phyloP scores from a whole-genome alignment of 1,284 basidiomycete species.

The Cryptococcus sp. region DNA sequence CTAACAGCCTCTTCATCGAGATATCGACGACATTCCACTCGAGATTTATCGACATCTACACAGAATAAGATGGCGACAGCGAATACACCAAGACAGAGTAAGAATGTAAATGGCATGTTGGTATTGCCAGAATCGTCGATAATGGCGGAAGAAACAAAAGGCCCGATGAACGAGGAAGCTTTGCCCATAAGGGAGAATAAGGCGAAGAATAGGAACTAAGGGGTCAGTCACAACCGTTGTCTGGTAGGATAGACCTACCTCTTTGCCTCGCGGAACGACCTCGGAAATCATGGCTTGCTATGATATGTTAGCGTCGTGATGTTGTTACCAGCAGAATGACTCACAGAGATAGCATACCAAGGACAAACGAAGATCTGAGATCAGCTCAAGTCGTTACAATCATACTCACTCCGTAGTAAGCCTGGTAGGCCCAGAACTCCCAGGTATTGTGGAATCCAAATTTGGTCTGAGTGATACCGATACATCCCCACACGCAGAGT shows the following conservation, averaged over 20 bases:
- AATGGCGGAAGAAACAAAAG: conserved; percentile 59
- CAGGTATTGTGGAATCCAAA: conserved; percentile 76
- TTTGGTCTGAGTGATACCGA: conserved; percentile 72
- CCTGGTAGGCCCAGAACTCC: conserved; percentile 80
- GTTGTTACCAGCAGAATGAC: conserved; percentile 6
- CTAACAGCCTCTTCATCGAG: conserved; percentile 40
- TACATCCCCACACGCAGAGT: conserved; percentile 64
- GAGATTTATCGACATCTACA: conserved; percentile 60
- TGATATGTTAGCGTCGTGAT: conserved; percentile 4
- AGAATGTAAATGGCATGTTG: conserved; percentile 77
- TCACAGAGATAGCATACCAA: conserved; percentile 64
- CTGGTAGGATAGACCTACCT: conserved; percentile 13
- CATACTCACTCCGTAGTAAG: conserved; percentile 60
- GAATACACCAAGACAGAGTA: conserved; percentile 63
- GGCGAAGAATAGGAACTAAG: conserved; percentile 49
- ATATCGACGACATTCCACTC: conserved; percentile 39
- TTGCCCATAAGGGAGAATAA: conserved; percentile 41
- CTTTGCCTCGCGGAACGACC: conserved; percentile 59
- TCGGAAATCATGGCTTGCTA: conserved; percentile 82
- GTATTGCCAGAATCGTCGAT: conserved; percentile 58
- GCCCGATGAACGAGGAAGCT: conserved; percentile 74
- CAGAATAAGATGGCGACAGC: conserved; percentile 68
- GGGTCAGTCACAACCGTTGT: conserved; percentile 62
- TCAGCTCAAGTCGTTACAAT: too few relatives aligned
- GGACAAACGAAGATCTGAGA: conserved; percentile 64